Conservation (phyloP, 306 rosid species). For the Hippophae rhamnoides region DNA sequence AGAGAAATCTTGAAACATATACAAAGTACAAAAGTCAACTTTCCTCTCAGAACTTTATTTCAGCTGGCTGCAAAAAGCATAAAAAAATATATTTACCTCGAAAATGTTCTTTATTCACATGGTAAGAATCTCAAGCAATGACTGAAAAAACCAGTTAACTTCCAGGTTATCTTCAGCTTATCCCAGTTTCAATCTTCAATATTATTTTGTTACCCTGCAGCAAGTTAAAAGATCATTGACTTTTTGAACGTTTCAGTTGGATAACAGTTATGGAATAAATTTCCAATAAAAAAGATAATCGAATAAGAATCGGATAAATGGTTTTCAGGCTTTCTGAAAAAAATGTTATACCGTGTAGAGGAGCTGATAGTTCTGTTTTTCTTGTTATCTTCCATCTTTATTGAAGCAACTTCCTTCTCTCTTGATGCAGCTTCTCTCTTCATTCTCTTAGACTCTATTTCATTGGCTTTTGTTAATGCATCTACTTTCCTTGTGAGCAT, state of each 20-base stretch:
- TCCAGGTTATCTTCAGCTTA: slow-evolving; percentile 13
- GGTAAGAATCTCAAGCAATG: slow-evolving; percentile 24
- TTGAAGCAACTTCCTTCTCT: slow-evolving; percentile 63
- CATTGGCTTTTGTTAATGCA: slow-evolving; percentile 71
- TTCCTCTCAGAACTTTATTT: slow-evolving; percentile 34
- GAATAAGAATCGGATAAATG: neutral
- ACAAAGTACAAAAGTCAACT: slow-evolving; percentile 1
- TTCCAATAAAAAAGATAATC: too few species aligned
- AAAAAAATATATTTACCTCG: too few species aligned
- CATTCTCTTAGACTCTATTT: slow-evolving; percentile 74
- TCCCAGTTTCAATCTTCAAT: slow-evolving; percentile 26
- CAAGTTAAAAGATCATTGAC: too few species aligned
- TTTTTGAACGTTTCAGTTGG: too few species aligned
- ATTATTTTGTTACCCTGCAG: slow-evolving; percentile 52
- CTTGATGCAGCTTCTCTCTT: slow-evolving; percentile 82
- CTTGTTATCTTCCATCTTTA: slow-evolving; percentile 38
- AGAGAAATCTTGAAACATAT: too few species aligned
- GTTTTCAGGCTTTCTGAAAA: neutral
- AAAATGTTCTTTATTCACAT: slow-evolving; percentile 23
- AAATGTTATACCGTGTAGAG: slow-evolving; percentile 40
- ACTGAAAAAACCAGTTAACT: slow-evolving; percentile 11
- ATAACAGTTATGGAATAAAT: too few species aligned
- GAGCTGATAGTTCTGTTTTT: slow-evolving; percentile 40
- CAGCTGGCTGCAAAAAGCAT: slow-evolving; percentile 6
- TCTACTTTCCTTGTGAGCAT: slow-evolving; percentile 72